Percentiles rank a stretch among this genome's conserved stretches.
Conservation (phyloP, 164 flowering plant genomes). For the Kalanchoe fedtschenkoi region DNA sequence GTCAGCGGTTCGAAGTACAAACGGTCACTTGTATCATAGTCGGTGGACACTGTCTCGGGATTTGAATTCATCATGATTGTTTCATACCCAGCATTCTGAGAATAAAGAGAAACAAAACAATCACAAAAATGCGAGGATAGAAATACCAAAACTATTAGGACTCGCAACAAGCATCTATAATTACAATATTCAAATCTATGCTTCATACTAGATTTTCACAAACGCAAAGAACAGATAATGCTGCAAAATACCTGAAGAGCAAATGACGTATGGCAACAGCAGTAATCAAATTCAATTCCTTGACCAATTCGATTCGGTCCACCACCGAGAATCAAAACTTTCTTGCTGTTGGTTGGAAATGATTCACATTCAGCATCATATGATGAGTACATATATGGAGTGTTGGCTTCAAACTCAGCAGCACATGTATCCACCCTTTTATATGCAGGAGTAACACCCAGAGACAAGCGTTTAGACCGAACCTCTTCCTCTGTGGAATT, state of each 20-base stretch:
- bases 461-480: slow-evolving; percentile 48
- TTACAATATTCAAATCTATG: not conserved
- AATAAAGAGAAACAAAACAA: not conserved
- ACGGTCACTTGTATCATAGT: slow-evolving; percentile 93
- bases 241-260: slow-evolving; percentile 72
- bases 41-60: slow-evolving; percentile 96
- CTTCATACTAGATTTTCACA: not conserved
- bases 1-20: slow-evolving; percentile 97
- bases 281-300: slow-evolving; percentile 97
- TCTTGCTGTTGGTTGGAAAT: slow-evolving; percentile 67
- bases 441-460: slow-evolving; percentile 73
- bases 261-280: slow-evolving; percentile 96
- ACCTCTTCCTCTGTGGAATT: slow-evolving; percentile 69
- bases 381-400: slow-evolving; percentile 95
- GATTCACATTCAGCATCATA: slow-evolving; percentile 94
- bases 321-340: slow-evolving; percentile 92
- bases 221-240: not conserved
- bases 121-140: not conserved
- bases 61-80: slow-evolving; percentile 98
- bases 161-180: not conserved
- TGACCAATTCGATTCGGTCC: slow-evolving; percentile 98
- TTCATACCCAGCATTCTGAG: slow-evolving; percentile 73
- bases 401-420: slow-evolving; percentile 97
- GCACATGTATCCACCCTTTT: slow-evolving; percentile 98
- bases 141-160: not conserved